Evolutionary conservation across 768 basidiomycete genomes (phyloP), one percentile per base, ranked within the genome.

Genomic region (Suillus occidentalis): DNA sequence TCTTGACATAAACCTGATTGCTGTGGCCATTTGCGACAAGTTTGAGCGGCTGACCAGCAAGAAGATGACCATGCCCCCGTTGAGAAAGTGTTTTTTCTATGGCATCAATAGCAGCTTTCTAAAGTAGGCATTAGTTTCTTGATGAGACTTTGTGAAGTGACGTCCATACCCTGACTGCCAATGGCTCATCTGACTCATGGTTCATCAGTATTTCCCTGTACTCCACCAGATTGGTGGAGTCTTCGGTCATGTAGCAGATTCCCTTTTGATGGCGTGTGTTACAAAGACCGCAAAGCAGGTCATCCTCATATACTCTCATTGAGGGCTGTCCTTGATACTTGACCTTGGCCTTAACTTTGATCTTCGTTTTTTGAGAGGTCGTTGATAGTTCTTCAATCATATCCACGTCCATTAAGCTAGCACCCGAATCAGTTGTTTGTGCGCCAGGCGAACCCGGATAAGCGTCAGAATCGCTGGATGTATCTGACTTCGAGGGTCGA

Each of bases 161-260:
- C 3, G 31, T 77, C 10, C 79, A 69, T 75, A 91, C 91, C 69
- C 90, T 80, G 43, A 83, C 80, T 72, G 89, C 86, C 70, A 84
- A 81, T 52, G 89, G 80, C 68, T 94, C 92, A 68, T 88, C 87
- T 18, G 84, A 82, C n/a, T 83, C 80, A 66, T 89, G 81, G 36
- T 84, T 74, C 66, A 92, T 75, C 43, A 93, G 75, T 78, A 91
- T 87, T 55, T 83, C 80, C 52, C 91, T 85, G 70, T 87, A 92
- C 69, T 90, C 86, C 14, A 85, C 83, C 25, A 94, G 79, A 72
- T 91, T 86, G 63, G 85, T 82, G 20, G 89, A 85, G 59, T 77
- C 81, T 28, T 87, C 82, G 8, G 84, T 85, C 91, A 94, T 91
- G 28, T 71, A 72, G 71, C 92, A 94, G 12, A 70, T 68, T 36